A percentile compares a stretch with the other conserved stretches of the same genome.
phyloP scores from a whole-genome alignment of 164 flowering plant genomes.

The Houttuynia cordata region DNA sequence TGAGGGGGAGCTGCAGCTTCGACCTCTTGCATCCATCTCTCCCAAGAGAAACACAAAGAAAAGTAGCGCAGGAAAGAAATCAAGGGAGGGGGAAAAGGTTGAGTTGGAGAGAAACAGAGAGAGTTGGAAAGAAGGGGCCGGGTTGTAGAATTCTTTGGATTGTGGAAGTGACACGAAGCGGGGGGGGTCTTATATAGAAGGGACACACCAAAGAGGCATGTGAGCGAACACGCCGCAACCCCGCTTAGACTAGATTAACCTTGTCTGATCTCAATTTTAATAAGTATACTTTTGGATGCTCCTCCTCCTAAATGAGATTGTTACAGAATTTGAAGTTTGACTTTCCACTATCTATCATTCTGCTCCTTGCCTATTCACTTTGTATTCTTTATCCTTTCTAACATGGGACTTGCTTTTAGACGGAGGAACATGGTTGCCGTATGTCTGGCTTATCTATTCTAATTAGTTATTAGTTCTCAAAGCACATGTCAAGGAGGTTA shows the following conservation, averaged over 20 bases:
- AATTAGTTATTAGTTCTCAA: no score
- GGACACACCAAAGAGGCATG: background rate
- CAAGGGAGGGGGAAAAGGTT: background rate
- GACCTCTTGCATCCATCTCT: conserved; percentile 5
- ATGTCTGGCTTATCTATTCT: no score
- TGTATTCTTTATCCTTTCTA: background rate
- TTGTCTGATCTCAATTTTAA: background rate
- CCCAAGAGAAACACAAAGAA: background rate
- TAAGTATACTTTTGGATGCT: no score
- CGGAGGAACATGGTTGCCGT: no score
- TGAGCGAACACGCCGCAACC: background rate
- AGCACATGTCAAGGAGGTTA: no score
- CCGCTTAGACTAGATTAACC: background rate
- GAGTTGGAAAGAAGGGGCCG: background rate
- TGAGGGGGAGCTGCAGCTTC: conserved; percentile 3
- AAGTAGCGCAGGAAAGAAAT: background rate
- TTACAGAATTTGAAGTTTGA: conserved; percentile 2
- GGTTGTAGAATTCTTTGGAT: no score
- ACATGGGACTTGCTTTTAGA: no score
- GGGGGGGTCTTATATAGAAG: background rate
- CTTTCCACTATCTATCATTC: background rate
- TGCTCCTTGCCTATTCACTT: background rate
- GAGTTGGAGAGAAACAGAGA: conserved; percentile 1
- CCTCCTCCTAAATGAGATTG: background rate
- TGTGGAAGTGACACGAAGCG: background rate